Percentiles rank a stretch among this genome's conserved stretches.
phyloP scores from a whole-genome alignment of 305 asterid species.

The Plantago coronopus region DNA sequence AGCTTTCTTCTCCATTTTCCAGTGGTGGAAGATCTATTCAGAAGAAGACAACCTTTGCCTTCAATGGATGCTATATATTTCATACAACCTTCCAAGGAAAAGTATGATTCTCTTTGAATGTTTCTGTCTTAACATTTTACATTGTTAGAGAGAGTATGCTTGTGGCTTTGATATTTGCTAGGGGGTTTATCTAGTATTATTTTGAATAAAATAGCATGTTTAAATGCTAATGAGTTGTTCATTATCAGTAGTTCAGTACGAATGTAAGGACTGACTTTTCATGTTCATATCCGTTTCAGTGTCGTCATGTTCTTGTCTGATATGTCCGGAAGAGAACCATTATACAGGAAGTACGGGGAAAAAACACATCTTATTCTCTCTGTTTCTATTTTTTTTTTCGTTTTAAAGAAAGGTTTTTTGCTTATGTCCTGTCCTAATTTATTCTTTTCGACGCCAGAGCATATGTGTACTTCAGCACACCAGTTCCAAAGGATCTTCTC shows the following conservation, averaged over 20 bases:
- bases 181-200: too few relatives aligned
- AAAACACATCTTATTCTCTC: slow-evolving; percentile 16
- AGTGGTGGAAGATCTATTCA: slow-evolving; percentile 99
- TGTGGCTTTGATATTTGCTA: not conserved
- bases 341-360: slow-evolving; percentile 81
- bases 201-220: slow-evolving; percentile 10
- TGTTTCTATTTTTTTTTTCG: slow-evolving; percentile 8
- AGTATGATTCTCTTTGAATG: slow-evolving; percentile 43
- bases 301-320: slow-evolving; percentile 93
- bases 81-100: slow-evolving; percentile 93
- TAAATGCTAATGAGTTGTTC: slow-evolving; percentile 3
- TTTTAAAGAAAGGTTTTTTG: slow-evolving; percentile 16
- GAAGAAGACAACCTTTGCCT: slow-evolving; percentile 93
- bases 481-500: slow-evolving; percentile 74
- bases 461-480: slow-evolving; percentile 78
- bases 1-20: slow-evolving; percentile 23
- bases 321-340: slow-evolving; percentile 99
- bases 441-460: slow-evolving; percentile 56
- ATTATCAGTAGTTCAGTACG: slow-evolving; percentile 3
- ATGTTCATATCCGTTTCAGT: slow-evolving; percentile 47
- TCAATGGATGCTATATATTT: slow-evolving; percentile 92
- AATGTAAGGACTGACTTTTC: slow-evolving; percentile 26
- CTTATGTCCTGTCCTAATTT: slow-evolving; percentile 20
- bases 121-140: slow-evolving; percentile 17
- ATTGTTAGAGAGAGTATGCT: slow-evolving; percentile 18